phyloP scores from a whole-genome alignment of 169 alveolate species.

The Eimeria nieschulzi region DNA sequence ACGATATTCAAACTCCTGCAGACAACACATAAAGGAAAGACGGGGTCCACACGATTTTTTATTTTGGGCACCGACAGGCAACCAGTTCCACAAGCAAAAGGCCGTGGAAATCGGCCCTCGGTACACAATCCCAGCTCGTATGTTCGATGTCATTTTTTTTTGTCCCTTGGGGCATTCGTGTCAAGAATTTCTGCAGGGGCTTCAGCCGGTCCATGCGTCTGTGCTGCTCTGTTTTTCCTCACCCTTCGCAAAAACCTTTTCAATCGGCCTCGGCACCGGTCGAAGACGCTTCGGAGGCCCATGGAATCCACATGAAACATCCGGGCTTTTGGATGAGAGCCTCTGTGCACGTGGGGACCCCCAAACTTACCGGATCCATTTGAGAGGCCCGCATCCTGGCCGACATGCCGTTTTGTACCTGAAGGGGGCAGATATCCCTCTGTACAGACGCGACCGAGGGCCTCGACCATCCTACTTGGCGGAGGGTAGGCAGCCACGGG shows the following conservation, averaged over 20 bases:
- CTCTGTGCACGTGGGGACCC: slow-evolving; percentile 28
- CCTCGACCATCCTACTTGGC: neutral
- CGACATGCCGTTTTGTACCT: neutral
- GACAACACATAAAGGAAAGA: neutral
- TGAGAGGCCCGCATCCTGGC: neutral
- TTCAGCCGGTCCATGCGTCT: too few relatives aligned
- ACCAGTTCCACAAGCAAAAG: too few relatives aligned
- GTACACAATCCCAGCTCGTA: too few relatives aligned
- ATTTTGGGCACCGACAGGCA: too few relatives aligned
- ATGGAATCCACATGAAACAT: slow-evolving; percentile 55
- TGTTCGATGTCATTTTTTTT: too few relatives aligned
- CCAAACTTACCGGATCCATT: neutral
- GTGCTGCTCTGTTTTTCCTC: neutral
- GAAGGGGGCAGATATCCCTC: neutral
- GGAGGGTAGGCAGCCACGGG: neutral
- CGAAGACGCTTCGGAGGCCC: slow-evolving; percentile 61
- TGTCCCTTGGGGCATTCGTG: too few relatives aligned
- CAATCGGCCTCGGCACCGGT: slow-evolving; percentile 58
- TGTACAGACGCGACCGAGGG: too few relatives aligned
- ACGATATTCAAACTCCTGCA: slow-evolving; percentile 61
- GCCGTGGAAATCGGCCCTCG: too few relatives aligned
- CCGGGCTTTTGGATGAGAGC: slow-evolving; percentile 22
- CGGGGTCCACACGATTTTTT: too few relatives aligned
- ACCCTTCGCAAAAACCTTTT: slow-evolving; percentile 39
- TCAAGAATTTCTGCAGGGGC: too few relatives aligned